Percentiles rank a stretch among this genome's conserved stretches.
Conservation (phyloP, 1,284 basidiomycete genomes). For the Serendipita sp. region DNA sequence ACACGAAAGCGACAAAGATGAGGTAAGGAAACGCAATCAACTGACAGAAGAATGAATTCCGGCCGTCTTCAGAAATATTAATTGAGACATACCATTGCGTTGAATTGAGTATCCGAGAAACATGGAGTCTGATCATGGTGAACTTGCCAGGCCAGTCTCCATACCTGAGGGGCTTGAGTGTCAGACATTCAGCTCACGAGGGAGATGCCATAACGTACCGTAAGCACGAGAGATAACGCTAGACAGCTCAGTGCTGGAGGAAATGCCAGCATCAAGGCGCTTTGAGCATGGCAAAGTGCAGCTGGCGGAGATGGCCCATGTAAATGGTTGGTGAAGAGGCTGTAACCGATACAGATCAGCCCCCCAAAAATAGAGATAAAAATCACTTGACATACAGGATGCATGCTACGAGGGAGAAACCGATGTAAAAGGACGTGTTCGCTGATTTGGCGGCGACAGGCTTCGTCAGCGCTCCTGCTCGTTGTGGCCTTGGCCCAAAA, state of each 20-base stretch:
- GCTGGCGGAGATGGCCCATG: constrained; percentile 7
- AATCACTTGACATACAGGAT: neutral
- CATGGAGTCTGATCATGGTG: constrained; percentile 1
- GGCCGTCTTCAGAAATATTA: neutral
- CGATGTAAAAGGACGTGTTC: neutral
- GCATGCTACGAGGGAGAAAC: neutral
- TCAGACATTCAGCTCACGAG: neutral
- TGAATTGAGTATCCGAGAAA: neutral
- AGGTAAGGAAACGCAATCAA: constrained; percentile 9
- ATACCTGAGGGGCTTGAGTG: neutral
- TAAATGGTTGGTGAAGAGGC: constrained; percentile 9
- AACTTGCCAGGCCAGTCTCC: constrained; percentile 5
- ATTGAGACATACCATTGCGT: neutral
- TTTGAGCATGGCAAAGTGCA: constrained; percentile 10
- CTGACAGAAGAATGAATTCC: neutral
- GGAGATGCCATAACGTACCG: constrained; percentile 4
- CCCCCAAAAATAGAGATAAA: neutral
- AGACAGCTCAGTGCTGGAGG: constrained; percentile 10
- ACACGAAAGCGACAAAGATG: constrained; percentile 8
- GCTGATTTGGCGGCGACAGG: neutral
- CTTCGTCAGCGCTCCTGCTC: neutral
- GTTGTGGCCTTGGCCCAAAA: neutral
- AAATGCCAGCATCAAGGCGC: constrained; percentile 9
- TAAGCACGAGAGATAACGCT: constrained; percentile 10
- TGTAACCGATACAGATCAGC: neutral